Evolutionary conservation across 2,329 filamentous ascomycete genomes (phyloP), one percentile per base, ranked within the genome.

Genomic region (Fusarium nematophilum): DNA sequence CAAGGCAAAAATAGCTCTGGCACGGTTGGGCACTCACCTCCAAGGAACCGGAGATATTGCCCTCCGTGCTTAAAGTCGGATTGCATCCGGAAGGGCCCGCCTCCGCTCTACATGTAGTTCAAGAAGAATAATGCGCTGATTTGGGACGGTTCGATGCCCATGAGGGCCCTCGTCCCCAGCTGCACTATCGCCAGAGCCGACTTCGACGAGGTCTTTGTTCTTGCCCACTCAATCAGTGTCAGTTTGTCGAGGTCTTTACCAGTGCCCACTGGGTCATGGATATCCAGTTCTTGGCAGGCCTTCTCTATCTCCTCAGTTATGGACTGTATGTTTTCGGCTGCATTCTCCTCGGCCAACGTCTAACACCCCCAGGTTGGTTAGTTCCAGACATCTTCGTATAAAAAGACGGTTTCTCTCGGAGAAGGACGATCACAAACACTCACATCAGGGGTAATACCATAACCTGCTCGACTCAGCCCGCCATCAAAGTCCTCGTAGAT

Each of bases 81-180:
- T 0, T 80, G 73, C 76, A 86, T 82, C 38, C 78, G 74, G 53
- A 82, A 54, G 4, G 86, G 70, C 0, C 84, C 83, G 6, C 78
- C 78, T 3, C 81, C 80, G n/a, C 75, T 77, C 59, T 78, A 80
- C 73, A 79, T 81, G 70, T 86, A 85, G 61, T 83, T 75, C n/a
- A 86, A 72, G 63, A 86, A 84, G 63, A 73, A 86, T 2, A 83
- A 65, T 0, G 83, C 82, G 9, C 76, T 80, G 9, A 84, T 65
- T 9, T 85, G 80, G 1, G 47, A 54, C 0, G 82, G 76, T 30
- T 84, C 80, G 2, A 78, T 69, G 3, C 83, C 83, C 2, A 84
- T 69, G 77, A 82, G 80, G 1, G 77, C 81, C 1, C 79, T 72
- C 1, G 77, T 77, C 74, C 81, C 83, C 6, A 83, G 62, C 3